Percentiles rank a stretch among this genome's conserved stretches.
phyloP scores from a whole-genome alignment of 306 rosid genomes.

The Cucurbita argyrosperma region DNA sequence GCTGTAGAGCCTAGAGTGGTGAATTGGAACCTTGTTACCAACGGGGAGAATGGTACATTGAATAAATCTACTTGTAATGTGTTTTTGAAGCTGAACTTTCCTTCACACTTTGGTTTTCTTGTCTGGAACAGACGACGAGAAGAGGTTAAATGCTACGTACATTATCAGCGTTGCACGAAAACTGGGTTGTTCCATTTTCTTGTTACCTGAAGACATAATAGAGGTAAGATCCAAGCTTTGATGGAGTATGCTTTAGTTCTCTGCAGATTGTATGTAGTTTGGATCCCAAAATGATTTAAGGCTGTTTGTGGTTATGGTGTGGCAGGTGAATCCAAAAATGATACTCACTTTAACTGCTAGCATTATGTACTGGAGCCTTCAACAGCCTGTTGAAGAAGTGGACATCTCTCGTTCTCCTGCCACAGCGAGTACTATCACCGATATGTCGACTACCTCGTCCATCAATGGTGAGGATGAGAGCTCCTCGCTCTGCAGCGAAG shows the following conservation, averaged over 20 bases:
- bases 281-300: not conserved
- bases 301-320: conserved; percentile 6
- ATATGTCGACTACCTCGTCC: conserved; percentile 63
- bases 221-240: conserved; percentile 38
- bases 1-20: conserved; percentile 92
- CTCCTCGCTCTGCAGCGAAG: conserved; percentile 53
- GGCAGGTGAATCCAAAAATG: conserved; percentile 98
- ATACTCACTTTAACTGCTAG: conserved; percentile 73
- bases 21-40: conserved; percentile 93
- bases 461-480: conserved; percentile 61
- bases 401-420: conserved; percentile 39
- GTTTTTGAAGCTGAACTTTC: not conserved
- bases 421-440: conserved; percentile 24
- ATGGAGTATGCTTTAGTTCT: not conserved
- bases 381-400: conserved; percentile 42
- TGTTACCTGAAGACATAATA: conserved; percentile 88
- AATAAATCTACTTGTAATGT: not conserved
- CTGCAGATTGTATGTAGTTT: not conserved
- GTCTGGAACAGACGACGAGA: conserved; percentile 53
- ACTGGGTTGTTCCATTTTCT: conserved; percentile 90
- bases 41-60: conserved; percentile 71
- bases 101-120: not conserved
- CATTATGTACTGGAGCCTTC: conserved; percentile 89
- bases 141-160: conserved; percentile 85
- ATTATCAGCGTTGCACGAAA: conserved; percentile 89